These are phyloP conservation scores for Kodamaea arcana DNA, from an alignment of 1,139 yeast species.

Conservation along the genomic window DNA sequence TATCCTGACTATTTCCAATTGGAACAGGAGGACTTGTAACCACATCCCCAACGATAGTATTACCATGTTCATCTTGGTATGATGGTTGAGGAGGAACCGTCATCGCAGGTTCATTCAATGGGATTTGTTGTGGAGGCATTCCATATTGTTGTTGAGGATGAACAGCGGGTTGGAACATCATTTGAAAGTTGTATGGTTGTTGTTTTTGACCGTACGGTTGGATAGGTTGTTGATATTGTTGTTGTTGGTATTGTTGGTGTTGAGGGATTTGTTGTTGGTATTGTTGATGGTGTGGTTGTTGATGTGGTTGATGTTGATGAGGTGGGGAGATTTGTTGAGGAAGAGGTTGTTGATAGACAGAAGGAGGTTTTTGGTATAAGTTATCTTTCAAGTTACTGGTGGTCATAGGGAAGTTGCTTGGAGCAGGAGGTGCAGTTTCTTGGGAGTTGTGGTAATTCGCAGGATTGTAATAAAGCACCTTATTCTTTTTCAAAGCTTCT, in stretches of 20 bases:
- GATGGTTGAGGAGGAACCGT: slow-evolving; percentile 31
- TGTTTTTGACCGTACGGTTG: slow-evolving; percentile 11
- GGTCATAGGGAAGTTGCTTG: slow-evolving; percentile 15
- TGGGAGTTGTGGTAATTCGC: slow-evolving; percentile 40
- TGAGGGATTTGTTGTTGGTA: slow-evolving; percentile 11
- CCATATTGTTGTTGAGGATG: slow-evolving; percentile 33
- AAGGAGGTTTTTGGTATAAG: slow-evolving; percentile 6
- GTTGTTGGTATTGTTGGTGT: slow-evolving; percentile 13
- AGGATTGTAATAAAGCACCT: slow-evolving; percentile 63
- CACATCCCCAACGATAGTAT: slow-evolving; percentile 43
- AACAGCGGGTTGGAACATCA: slow-evolving; percentile 42
- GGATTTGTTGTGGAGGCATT: not conserved
- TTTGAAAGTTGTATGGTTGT: slow-evolving; percentile 36
- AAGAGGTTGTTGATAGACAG: not conserved
- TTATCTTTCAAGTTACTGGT: slow-evolving; percentile 6
- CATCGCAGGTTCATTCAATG: slow-evolving; percentile 8
- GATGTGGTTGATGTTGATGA: slow-evolving; percentile 3
- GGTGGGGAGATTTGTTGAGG: slow-evolving; percentile 3
- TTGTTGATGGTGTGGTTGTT: slow-evolving; percentile 3
- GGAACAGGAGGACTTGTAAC: slow-evolving; percentile 39
- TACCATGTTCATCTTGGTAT: slow-evolving; percentile 46
- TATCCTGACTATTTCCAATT: slow-evolving; percentile 37
- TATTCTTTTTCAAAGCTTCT: slow-evolving; percentile 41
- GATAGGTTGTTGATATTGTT: slow-evolving; percentile 9
- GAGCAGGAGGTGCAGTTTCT: slow-evolving; percentile 8